Evolutionary conservation across 1,284 basidiomycete genomes (phyloP).

Genomic region (Uromyces viciae-fabae): DNA sequence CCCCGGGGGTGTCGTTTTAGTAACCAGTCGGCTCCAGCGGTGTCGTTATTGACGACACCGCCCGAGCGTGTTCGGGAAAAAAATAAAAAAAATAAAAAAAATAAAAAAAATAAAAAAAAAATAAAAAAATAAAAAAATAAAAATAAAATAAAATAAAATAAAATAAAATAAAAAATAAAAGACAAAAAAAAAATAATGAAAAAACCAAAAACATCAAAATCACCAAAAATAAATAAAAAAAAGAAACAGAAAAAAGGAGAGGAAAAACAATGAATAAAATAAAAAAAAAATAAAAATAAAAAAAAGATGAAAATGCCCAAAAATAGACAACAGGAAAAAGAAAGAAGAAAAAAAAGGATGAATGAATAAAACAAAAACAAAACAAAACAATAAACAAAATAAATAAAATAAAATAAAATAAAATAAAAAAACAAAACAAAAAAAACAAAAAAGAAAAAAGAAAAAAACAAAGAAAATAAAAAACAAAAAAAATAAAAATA

Average conservation of each 20-base stretch:
- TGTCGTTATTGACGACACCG: no score
- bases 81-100: no score
- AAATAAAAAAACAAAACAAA: not conserved
- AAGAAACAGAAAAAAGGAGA: not conserved
- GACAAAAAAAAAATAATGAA: no score
- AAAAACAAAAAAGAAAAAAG: not conserved
- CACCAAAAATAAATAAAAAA: not conserved
- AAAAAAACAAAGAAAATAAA: not conserved
- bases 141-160: no score
- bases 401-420: not conserved
- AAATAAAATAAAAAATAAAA: no score
- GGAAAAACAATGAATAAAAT: not conserved
- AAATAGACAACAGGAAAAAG: not conserved
- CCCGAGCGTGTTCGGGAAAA: no score
- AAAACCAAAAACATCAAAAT: not conserved
- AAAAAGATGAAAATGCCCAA: not conserved
- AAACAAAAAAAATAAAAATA: not conserved
- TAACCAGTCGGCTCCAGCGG: no score
- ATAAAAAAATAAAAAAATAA: no score
- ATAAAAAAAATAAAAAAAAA: no score
- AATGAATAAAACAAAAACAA: not conserved
- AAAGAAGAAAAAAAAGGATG: not conserved
- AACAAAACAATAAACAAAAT: not conserved
- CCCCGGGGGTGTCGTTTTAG: no score
- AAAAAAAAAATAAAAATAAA: not conserved